Conservation (phyloP, 2,329 filamentous ascomycete genomes). For the Ophiocordyceps camponoti-saundersi region DNA sequence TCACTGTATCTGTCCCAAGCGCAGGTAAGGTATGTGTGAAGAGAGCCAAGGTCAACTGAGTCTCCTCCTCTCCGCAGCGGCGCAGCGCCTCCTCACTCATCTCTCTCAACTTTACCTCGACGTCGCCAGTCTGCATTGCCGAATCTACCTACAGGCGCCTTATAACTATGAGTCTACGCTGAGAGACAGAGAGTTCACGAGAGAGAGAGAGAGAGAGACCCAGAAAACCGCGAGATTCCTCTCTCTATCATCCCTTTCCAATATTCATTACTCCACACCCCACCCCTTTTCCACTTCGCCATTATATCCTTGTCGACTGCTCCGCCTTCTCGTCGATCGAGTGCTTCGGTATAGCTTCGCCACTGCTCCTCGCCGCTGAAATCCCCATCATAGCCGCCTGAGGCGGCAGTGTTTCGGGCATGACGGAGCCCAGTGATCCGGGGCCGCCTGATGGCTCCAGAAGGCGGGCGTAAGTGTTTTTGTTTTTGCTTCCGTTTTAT, state of each 20-base stretch:
- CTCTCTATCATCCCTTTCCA: not conserved
- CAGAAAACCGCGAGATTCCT: not conserved
- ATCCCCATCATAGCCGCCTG: too few species aligned
- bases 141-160: too few species aligned
- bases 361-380: not conserved
- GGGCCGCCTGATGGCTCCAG: not conserved
- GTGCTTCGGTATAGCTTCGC: not conserved
- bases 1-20: too few species aligned
- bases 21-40: not conserved
- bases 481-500: conserved; percentile 31
- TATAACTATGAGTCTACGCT: too few species aligned
- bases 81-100: not conserved
- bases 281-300: not conserved
- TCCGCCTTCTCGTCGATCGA: not conserved
- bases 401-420: not conserved
- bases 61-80: not conserved
- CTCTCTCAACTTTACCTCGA: too few species aligned
- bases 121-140: too few species aligned
- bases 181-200: too few species aligned
- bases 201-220: too few species aligned
- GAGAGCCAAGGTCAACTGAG: too few species aligned
- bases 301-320: not conserved
- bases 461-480: conserved; percentile 23
- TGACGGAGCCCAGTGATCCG: not conserved
- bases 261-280: not conserved